These are phyloP conservation scores for Colletotrichum sp. DNA, from an alignment of 2,329 filamentous ascomycete species.

Conservation along the genomic window DNA sequence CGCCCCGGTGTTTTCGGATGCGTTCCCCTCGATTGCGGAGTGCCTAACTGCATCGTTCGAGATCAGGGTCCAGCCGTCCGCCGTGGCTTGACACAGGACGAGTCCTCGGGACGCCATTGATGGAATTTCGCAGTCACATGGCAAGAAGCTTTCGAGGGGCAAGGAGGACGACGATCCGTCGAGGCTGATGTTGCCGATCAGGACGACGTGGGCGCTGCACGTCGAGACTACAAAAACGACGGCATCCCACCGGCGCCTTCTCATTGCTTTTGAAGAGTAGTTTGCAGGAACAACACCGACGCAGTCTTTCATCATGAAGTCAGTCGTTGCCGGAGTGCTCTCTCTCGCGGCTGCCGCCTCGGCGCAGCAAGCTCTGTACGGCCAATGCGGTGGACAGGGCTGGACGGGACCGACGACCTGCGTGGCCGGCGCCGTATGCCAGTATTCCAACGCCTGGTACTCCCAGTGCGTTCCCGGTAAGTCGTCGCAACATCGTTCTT, in stretches of 20 bases:
- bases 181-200: background rate
- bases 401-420: constrained; percentile 50
- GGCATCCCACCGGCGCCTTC: background rate
- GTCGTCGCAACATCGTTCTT: constrained; percentile 9
- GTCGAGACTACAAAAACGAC: background rate
- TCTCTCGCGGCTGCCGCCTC: constrained; percentile 15
- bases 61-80: background rate
- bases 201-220: background rate
- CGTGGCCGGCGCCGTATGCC: constrained; percentile 40
- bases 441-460: constrained; percentile 39
- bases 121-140: background rate
- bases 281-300: background rate
- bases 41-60: background rate
- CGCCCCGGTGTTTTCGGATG: background rate
- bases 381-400: constrained; percentile 48
- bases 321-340: background rate
- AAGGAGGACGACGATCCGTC: constrained; percentile 10
- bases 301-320: constrained; percentile 9
- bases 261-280: background rate
- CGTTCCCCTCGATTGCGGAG: background rate
- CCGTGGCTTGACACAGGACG: background rate
- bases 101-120: constrained; percentile 3
- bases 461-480: constrained; percentile 37
- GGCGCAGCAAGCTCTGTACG: constrained; percentile 24
- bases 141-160: background rate